Percentiles rank a stretch among this genome's conserved stretches.
These are phyloP conservation scores for Termitomyces eurrhizus DNA, from an alignment of 768 basidiomycete species.

Conservation along the genomic window DNA sequence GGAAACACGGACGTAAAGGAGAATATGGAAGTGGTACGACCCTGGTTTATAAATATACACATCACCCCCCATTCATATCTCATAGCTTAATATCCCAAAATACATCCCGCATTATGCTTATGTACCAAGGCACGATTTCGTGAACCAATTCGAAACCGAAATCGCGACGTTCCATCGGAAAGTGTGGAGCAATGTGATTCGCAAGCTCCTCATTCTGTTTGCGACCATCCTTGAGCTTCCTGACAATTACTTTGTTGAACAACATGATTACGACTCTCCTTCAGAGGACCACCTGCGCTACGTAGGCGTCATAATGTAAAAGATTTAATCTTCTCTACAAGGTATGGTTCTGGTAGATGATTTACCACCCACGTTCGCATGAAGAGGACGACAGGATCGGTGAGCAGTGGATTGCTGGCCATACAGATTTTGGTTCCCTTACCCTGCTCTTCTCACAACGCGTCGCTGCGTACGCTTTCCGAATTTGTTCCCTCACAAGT, in stretches of 20 bases:
- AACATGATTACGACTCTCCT: slow-evolving; percentile 32
- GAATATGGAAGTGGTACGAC: slow-evolving; percentile 29
- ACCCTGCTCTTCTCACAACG: slow-evolving; percentile 34
- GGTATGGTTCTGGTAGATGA: slow-evolving; percentile 19
- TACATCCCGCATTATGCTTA: slow-evolving; percentile 18
- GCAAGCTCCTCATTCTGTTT: slow-evolving; percentile 27
- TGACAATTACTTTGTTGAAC: slow-evolving; percentile 38
- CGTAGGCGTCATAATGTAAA: slow-evolving; percentile 11
- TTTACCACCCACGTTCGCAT: slow-evolving; percentile 32
- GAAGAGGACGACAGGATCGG: slow-evolving; percentile 37
- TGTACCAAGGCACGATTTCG: slow-evolving; percentile 21
- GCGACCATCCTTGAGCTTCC: slow-evolving; percentile 44
- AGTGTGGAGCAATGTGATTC: slow-evolving; percentile 27
- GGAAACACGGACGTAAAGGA: slow-evolving; percentile 31
- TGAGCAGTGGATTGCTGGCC: slow-evolving; percentile 44
- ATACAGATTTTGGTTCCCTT: slow-evolving; percentile 37
- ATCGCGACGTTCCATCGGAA: slow-evolving; percentile 27
- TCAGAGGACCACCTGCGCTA: slow-evolving; percentile 32
- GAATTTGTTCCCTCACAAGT: not conserved
- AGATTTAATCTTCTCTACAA: not conserved
- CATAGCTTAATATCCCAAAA: slow-evolving; percentile 32
- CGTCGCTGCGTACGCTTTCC: slow-evolving; percentile 4
- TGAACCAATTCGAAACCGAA: slow-evolving; percentile 24
- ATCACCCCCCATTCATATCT: not conserved
- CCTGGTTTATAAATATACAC: not conserved